Base-by-base conservation (phyloP, 441 rosid species). In the Raphanus hybrid region DNA sequence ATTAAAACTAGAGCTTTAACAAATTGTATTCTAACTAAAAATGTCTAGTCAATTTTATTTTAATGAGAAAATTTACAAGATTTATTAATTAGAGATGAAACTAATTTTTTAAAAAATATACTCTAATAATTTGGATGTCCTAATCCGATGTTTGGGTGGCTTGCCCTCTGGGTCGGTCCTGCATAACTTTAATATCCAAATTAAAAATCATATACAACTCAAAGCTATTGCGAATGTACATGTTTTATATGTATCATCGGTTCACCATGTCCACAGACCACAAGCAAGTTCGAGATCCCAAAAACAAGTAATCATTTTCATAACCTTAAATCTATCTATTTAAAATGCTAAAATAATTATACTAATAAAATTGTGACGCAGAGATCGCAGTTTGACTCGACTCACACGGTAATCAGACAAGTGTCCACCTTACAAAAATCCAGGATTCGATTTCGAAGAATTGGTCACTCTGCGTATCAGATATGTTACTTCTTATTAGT, bases 391-490 rank as follows among this genome's bases (percentile, higher is more conserved):
- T 48, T 75, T 75, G 79, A 69, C 69, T 61, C 8, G 26, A 23
- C 64, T 34, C 63, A 69, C 29, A 75, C 15, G 7, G 67, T n/a
- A 23, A 50, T 50, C 57, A 15, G 74, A 75, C 64, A 69, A 76
- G 45, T 62, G 45, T 76, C 64, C 70, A 77, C 26, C 10, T 69
- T 16, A 39, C 26, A 12, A 62, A 58, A 37, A 50, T 68, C 62
- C 52, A 63, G 11, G 37, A 70, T 77, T 71, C 63, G 76, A 64
- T 64, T 71, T 32, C 10, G 68, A 66, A 57, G 81, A 77, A 77
- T 45, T 10, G 77, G 63, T 77, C 72, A 58, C 23, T 23, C 41
- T 23, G 72, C 63, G 76, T 32, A 66, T 58, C 62, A 58, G 32
- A 58, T 58, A 20, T 58, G 62, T 23, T 57, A 64, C 67, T 63